These are phyloP conservation scores for Coelastrella sp. DNA, from an alignment of 139 green algal species.

Conservation along the genomic window DNA sequence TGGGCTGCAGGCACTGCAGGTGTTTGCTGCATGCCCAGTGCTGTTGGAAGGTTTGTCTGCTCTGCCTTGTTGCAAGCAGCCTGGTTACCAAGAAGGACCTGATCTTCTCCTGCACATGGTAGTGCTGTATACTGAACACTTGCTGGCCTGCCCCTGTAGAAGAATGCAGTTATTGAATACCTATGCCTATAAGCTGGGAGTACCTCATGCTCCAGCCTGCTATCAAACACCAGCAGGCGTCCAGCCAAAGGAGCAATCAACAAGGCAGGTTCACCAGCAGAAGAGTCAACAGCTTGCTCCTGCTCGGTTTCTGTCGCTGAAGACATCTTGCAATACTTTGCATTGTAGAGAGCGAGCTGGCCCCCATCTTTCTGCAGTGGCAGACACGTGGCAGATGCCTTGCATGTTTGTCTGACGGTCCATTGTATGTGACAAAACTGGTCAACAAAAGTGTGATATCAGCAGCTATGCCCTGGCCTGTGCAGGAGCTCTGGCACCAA, in stretches of 20 bases:
- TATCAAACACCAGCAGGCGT: conserved; percentile 78
- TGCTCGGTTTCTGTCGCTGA: not conserved
- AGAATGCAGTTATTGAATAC: conserved; percentile 76
- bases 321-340: not conserved
- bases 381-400: too few relatives aligned
- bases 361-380: conserved; percentile 51
- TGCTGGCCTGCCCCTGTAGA: conserved; percentile 56
- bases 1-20: not conserved
- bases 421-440: too few relatives aligned
- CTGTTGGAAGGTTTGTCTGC: too few relatives aligned
- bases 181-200: conserved; percentile 59
- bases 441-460: too few relatives aligned
- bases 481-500: not conserved
- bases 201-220: conserved; percentile 76
- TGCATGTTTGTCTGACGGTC: too few relatives aligned
- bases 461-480: too few relatives aligned
- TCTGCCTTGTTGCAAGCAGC: too few relatives aligned
- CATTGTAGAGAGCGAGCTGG: conserved; percentile 65
- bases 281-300: not conserved
- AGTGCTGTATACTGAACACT: too few relatives aligned
- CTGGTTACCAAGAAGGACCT: too few relatives aligned
- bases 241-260: conserved; percentile 68
- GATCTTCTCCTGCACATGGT: too few relatives aligned
- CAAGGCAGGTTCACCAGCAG: conserved; percentile 43
- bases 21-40: conserved; percentile 2